Evolutionary conservation across 2,329 filamentous ascomycete species (phyloP).

Genomic region (Verticillium albo-atrum): DNA sequence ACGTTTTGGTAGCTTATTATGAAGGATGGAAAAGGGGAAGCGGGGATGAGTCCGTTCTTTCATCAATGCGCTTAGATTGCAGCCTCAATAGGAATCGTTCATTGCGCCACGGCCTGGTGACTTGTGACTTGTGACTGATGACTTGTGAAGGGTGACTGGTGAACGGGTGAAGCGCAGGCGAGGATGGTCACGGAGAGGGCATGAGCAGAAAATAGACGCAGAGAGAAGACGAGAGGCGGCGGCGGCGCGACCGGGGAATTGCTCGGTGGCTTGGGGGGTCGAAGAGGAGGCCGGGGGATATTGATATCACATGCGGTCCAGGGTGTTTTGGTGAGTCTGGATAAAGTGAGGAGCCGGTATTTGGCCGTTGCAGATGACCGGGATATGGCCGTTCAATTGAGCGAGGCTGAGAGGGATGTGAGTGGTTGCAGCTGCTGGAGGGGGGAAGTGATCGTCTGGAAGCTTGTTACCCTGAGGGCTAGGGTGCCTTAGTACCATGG

Average conservation of each 20-base stretch:
- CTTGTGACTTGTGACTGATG: too few species aligned
- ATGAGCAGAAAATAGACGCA: background rate
- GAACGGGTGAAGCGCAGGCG: background rate
- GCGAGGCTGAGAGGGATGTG: background rate
- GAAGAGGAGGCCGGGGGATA: background rate
- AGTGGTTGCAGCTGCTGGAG: too few species aligned
- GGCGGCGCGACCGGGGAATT: background rate
- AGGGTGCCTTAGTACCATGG: background rate
- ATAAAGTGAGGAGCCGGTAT: background rate
- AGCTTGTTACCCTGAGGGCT: background rate
- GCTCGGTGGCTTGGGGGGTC: background rate
- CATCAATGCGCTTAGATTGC: background rate
- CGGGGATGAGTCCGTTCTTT: too few species aligned
- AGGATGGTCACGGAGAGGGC: background rate
- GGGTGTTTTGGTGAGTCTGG: background rate
- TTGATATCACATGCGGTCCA: background rate
- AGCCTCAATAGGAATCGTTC: background rate
- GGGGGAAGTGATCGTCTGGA: background rate
- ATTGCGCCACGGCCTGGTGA: background rate
- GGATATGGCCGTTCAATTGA: background rate
- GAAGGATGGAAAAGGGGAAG: too few species aligned
- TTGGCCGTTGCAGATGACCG: background rate
- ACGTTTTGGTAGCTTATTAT: too few species aligned
- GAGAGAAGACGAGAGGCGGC: background rate
- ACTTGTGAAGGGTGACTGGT: too few species aligned